Evolutionary conservation across 176 grass and related monocot species (phyloP).

Genomic region (Cenchrus purpureus): DNA sequence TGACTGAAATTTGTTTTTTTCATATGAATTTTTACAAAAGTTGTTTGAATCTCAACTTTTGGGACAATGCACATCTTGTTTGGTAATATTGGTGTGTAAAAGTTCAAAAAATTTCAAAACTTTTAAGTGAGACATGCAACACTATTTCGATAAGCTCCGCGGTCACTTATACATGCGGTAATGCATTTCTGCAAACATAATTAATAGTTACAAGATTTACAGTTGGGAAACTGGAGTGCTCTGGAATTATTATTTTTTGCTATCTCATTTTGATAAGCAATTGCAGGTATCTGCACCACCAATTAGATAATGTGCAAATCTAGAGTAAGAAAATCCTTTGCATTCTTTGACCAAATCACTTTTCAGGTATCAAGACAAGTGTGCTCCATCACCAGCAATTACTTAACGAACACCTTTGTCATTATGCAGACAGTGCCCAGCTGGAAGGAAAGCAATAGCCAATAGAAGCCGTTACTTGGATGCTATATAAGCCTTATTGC

Average conservation of each 20-base stretch:
- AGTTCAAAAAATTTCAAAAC: too few species aligned
- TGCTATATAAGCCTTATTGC: constrained; percentile 28
- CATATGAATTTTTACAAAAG: too few species aligned
- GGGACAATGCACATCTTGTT: too few species aligned
- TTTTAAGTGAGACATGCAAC: too few species aligned
- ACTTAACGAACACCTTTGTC: constrained; percentile 39
- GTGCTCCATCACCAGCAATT: constrained; percentile 49
- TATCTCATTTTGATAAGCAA: constrained; percentile 26
- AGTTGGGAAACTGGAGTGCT: constrained; percentile 7
- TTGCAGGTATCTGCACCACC: background rate
- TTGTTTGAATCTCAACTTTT: too few species aligned
- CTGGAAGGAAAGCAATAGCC: constrained; percentile 51
- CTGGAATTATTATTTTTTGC: background rate
- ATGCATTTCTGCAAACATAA: background rate
- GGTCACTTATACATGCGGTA: too few species aligned
- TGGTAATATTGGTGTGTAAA: too few species aligned
- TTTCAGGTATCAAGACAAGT: constrained; percentile 36
- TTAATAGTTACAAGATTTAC: constrained; percentile 5
- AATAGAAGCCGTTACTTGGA: constrained; percentile 44
- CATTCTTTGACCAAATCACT: constrained; percentile 55
- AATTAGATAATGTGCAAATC: constrained; percentile 38
- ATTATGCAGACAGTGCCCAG: constrained; percentile 43
- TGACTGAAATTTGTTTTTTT: too few species aligned
- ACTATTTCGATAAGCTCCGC: too few species aligned
- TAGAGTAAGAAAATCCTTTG: constrained; percentile 22